phyloP scores from a whole-genome alignment of 73 alveolate species.

The Stentor roeselii region DNA sequence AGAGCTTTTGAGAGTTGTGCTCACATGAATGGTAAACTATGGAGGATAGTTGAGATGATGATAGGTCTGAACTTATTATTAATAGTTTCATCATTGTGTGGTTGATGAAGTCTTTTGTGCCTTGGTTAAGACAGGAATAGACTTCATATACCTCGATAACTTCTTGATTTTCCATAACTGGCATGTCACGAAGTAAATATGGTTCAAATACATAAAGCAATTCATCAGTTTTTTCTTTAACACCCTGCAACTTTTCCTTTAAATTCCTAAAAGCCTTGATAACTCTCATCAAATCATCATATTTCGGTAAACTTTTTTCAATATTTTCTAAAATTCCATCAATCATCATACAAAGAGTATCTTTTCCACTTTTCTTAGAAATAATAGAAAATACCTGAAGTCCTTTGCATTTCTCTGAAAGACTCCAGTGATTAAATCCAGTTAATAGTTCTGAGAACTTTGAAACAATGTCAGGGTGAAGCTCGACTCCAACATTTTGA shows the following conservation, averaged over 20 bases:
- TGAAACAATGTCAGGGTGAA: too few species aligned
- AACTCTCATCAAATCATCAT: not conserved
- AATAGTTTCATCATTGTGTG: not conserved
- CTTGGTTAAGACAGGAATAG: not conserved
- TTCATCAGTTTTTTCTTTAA: not conserved
- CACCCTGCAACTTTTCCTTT: not conserved
- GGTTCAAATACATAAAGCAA: not conserved
- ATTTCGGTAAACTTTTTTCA: not conserved
- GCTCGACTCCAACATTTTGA: not conserved
- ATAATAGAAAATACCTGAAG: not conserved
- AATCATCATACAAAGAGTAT: too few species aligned
- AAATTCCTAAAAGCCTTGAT: not conserved
- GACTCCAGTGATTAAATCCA: too few species aligned
- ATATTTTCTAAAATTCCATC: not conserved
- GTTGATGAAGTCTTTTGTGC: not conserved
- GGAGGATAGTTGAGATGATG: not conserved
- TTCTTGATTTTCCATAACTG: not conserved
- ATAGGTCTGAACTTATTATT: not conserved
- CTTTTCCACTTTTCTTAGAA: not conserved
- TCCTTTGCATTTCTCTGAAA: not conserved
- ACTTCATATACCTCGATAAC: not conserved
- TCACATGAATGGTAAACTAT: not conserved
- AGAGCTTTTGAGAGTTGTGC: not conserved
- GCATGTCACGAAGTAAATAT: not conserved
- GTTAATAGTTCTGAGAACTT: not conserved